These are phyloP conservation scores for Populus ilicifolia DNA, from an alignment of 345 rosid genomes.

Conservation along the genomic window DNA sequence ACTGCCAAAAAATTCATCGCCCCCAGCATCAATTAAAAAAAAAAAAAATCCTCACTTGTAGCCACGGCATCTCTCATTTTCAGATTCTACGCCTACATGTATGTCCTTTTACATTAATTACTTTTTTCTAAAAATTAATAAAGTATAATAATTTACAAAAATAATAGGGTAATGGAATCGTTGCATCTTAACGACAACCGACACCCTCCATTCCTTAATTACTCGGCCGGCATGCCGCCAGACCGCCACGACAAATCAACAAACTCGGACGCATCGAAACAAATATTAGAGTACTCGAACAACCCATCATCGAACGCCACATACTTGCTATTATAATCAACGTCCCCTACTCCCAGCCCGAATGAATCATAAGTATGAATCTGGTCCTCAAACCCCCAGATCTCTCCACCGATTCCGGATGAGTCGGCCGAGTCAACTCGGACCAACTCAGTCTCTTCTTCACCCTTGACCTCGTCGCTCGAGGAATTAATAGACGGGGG, in stretches of 20 bases:
- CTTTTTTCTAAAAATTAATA: neutral
- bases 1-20: neutral
- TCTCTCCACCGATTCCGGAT: constrained; percentile 19
- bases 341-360: constrained; percentile 19
- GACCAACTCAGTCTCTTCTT: constrained; percentile 15
- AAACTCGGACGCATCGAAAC: constrained; percentile 28
- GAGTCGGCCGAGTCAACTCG: constrained; percentile 29
- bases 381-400: constrained; percentile 40
- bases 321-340: constrained; percentile 4
- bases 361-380: constrained; percentile 35
- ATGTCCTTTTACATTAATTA: neutral
- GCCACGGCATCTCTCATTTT: neutral
- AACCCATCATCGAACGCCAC: constrained; percentile 35
- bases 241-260: constrained; percentile 27
- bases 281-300: constrained; percentile 38
- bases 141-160: neutral
- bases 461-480: neutral
- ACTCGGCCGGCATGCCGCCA: constrained; percentile 29
- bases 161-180: neutral
- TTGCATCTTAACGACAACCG: neutral
- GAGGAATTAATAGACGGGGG: constrained; percentile 6
- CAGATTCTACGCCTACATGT: constrained; percentile 15
- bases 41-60: neutral
- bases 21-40: neutral
- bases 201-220: neutral